Evolutionary conservation across 495 filamentous ascomycete genomes (phyloP).

Genomic region (Tuber brumale): DNA sequence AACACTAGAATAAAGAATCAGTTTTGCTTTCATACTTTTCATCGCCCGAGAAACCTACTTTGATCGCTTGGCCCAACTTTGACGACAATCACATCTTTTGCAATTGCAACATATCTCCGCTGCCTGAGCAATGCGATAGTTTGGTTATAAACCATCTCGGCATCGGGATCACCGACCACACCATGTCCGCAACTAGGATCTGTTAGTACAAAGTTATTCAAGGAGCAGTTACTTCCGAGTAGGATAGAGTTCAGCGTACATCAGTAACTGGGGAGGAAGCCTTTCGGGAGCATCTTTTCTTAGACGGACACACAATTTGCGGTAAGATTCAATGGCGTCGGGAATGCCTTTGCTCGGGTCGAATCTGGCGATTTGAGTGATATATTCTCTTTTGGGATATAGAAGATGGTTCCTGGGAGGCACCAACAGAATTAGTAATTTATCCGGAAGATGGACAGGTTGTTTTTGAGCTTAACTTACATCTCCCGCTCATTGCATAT

Average conservation of each 20-base stretch:
- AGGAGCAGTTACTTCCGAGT: background rate
- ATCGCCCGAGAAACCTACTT: constrained; percentile 9
- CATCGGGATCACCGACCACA: constrained; percentile 80
- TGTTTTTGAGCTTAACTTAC: constrained; percentile 46
- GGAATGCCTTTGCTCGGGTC: constrained; percentile 82
- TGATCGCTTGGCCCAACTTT: constrained; percentile 73
- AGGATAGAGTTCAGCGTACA: too few relatives aligned
- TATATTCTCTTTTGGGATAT: constrained; percentile 68
- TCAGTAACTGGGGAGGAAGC: constrained; percentile 64
- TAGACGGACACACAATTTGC: constrained; percentile 60
- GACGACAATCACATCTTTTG: constrained; percentile 62
- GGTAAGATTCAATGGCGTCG: constrained; percentile 71
- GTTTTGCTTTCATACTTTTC: background rate
- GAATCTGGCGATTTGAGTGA: constrained; percentile 77
- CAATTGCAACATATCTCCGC: constrained; percentile 48
- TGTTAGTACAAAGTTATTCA: constrained; percentile 7
- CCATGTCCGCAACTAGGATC: constrained; percentile 60
- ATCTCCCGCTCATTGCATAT: constrained; percentile 56
- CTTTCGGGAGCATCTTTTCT: constrained; percentile 45
- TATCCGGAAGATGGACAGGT: background rate
- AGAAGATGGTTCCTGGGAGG: constrained; percentile 54
- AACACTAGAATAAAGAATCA: constrained; percentile 47
- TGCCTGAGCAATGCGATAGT: constrained; percentile 60
- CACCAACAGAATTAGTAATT: constrained; percentile 13
- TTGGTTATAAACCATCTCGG: constrained; percentile 62